Evolutionary conservation across 768 basidiomycete species (phyloP).

Genomic region (Tephrocybe sp.): DNA sequence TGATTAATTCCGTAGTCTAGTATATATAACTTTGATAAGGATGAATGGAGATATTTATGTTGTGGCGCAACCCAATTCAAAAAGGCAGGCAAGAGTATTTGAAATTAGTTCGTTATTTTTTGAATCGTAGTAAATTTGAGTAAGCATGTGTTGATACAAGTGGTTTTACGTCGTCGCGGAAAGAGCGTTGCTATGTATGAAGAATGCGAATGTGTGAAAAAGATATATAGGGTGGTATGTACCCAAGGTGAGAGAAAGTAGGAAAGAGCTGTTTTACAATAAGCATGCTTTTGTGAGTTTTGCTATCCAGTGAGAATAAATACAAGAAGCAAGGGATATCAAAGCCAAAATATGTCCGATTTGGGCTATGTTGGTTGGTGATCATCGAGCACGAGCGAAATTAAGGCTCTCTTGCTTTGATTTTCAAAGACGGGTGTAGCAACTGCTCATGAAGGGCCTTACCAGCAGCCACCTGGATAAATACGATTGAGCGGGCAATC

Average conservation of each 20-base stretch:
- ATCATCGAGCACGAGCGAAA: not conserved
- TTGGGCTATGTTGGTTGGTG: not conserved
- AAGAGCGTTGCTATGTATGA: not conserved
- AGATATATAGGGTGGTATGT: constrained; percentile 1
- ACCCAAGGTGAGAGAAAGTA: not conserved
- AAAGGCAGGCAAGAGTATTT: too few species aligned
- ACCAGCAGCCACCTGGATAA: constrained; percentile 76
- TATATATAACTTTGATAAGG: not conserved
- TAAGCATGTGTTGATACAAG: not conserved
- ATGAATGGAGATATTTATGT: too few species aligned
- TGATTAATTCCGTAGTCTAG: constrained; percentile 4
- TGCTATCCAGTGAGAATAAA: not conserved
- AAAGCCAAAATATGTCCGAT: not conserved
- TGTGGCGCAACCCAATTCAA: too few species aligned
- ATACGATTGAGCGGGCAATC: constrained; percentile 7
- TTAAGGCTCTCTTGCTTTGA: constrained; percentile 17
- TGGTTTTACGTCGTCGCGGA: not conserved
- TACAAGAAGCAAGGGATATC: constrained; percentile 1
- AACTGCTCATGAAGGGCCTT: constrained; percentile 93
- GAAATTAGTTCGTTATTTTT: not conserved
- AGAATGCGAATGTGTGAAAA: not conserved
- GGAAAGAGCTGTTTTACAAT: constrained; percentile 12
- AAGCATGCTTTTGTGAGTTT: not conserved
- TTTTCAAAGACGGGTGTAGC: constrained; percentile 54
- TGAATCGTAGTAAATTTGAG: not conserved